phyloP scores from a whole-genome alignment of 805 yeast species.

The Candida koratica region DNA sequence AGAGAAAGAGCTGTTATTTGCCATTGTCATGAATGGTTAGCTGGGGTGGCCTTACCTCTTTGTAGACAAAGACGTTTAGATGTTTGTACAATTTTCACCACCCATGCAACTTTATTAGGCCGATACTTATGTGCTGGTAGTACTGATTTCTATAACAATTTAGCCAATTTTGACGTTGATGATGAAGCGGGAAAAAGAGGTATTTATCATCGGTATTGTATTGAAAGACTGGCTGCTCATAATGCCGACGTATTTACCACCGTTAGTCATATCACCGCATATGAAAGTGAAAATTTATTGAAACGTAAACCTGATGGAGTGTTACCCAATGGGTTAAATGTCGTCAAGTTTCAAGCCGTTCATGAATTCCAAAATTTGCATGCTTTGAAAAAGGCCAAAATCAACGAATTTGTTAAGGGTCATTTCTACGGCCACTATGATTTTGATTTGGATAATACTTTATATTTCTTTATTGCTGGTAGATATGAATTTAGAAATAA shows the following conservation, averaged over 20 bases:
- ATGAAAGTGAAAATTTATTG: slow-evolving; percentile 85
- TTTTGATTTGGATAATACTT: slow-evolving; percentile 88
- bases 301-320: slow-evolving; percentile 98
- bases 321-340: slow-evolving; percentile 93
- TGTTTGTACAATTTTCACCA: slow-evolving; percentile 91
- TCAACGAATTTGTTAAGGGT: slow-evolving; percentile 91
- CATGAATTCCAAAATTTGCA: slow-evolving; percentile 97
- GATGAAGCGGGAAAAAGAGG: slow-evolving; percentile 98
- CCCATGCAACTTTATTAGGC: slow-evolving; percentile 95
- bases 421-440: slow-evolving; percentile 97
- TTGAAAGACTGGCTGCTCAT: slow-evolving; percentile 95
- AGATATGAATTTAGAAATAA: slow-evolving; percentile 95
- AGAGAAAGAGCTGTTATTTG: slow-evolving; percentile 84
- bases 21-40: slow-evolving; percentile 97
- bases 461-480: slow-evolving; percentile 95
- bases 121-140: slow-evolving; percentile 95
- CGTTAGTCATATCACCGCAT: slow-evolving; percentile 96
- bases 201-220: slow-evolving; percentile 93
- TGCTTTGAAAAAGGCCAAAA: slow-evolving; percentile 85
- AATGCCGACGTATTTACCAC: slow-evolving; percentile 96
- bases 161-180: slow-evolving; percentile 87
- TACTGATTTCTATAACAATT: slow-evolving; percentile 90
- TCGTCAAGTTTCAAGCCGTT: slow-evolving; percentile 92
- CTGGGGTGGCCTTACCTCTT: slow-evolving; percentile 91
- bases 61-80: slow-evolving; percentile 90